Evolutionary conservation across 2,329 filamentous ascomycete genomes (phyloP), one percentile per base, ranked within the genome.

Genomic region (Thelonectria rubi): DNA sequence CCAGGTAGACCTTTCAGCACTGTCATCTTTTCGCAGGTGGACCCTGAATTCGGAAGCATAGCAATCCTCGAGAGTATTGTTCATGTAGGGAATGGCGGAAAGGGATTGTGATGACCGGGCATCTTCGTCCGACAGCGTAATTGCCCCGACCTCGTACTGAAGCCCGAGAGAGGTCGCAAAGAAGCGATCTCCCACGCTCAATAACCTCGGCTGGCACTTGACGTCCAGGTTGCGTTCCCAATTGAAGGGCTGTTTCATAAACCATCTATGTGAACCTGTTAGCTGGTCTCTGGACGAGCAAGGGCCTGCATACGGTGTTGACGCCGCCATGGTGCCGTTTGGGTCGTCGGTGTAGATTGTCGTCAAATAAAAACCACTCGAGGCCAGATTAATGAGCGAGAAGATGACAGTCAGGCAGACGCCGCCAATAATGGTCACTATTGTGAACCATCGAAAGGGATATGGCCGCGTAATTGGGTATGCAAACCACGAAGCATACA

Each of bases 371-470:
- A 58, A 65, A 0, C 56, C 63, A n/a, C 54, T 65, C 0, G 63
- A 66, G 2, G 53, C 64, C 8, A 66, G 39, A n/a, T 66, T 66
- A 21, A 65, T 34, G 14, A 66, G 34, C 0, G 63, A 61, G 14
- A 65, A 66, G 1, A 66, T 0, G 0, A 61, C 56, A 0, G 37
- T 52, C 5, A 65, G 10, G 3, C 58, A 3, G 7, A 61, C 2
- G 0, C 56, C 46, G 3, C 60, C 63, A 0, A n/a, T 20, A 0
- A 65, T 17, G 2, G 46, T 40, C 3, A 66, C 60, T 0, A 55
- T 53, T 1, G 63, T 65, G 24, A 66, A 65, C 60, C 64, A 66
- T 20, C 60, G 43, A 3, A 65, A 66, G 2, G 64, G 63, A 7
- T 56, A 66, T 0, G 64, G 63, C 18, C 43, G 58, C 0, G 64